Conservation (phyloP, 2,329 filamentous ascomycete genomes). For the Sporothrix luriei region DNA sequence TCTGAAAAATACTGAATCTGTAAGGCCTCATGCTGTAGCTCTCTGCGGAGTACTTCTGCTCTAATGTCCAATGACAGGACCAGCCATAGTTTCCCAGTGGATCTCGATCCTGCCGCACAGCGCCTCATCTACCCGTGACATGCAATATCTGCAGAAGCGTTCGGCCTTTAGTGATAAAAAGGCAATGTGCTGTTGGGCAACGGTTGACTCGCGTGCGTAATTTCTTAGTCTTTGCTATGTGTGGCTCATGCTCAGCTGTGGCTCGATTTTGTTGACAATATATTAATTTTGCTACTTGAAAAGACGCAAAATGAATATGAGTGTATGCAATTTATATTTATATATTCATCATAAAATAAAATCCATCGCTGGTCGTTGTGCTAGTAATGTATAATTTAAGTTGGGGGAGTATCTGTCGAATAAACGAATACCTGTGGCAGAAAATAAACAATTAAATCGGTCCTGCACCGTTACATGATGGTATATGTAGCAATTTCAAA, state of each 20-base stretch:
- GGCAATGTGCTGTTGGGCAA: background rate
- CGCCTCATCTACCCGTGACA: constrained; percentile 5
- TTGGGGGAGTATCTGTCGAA: no score
- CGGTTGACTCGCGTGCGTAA: background rate
- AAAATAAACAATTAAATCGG: no score
- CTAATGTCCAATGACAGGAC: background rate
- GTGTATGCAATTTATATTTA: no score
- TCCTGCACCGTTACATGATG: no score
- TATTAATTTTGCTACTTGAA: background rate
- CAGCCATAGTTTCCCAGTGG: background rate
- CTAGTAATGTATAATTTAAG: no score
- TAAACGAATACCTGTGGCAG: no score
- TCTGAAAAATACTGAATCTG: constrained; percentile 16
- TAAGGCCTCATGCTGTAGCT: background rate
- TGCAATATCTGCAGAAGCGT: background rate
- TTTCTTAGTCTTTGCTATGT: no score
- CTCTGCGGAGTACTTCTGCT: background rate
- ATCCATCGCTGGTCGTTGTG: no score
- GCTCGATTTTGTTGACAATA: background rate
- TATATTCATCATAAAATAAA: no score
- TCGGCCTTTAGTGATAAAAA: background rate
- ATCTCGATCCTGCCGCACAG: background rate
- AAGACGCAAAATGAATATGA: background rate
- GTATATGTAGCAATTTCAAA: no score
- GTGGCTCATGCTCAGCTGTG: constrained; percentile 3